A percentile compares a stretch with the other conserved stretches of the same genome.
Conservation (phyloP, 2,329 filamentous ascomycete species). For the Aureobasidium musti region DNA sequence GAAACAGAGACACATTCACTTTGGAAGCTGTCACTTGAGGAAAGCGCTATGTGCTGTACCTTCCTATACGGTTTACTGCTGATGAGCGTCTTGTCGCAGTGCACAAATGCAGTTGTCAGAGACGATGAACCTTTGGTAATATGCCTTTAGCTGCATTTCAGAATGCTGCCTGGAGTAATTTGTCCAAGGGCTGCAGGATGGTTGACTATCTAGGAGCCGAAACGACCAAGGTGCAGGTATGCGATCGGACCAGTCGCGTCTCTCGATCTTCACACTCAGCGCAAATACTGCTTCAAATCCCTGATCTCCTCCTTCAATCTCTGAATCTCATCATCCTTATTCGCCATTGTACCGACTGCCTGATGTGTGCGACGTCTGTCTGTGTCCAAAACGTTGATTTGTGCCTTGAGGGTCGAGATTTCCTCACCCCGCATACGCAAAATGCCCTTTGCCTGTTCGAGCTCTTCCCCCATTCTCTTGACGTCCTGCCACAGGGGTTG, state of each 20-base stretch:
- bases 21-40: not conserved
- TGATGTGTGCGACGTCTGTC: not conserved
- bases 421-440: conserved; percentile 6
- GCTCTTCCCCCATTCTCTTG: conserved; percentile 13
- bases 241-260: not conserved
- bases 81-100: not conserved
- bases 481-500: conserved; percentile 6
- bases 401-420: conserved; percentile 5
- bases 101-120: not conserved
- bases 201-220: not conserved
- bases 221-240: not conserved
- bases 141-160: not conserved
- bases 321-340: not conserved
- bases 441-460: not conserved
- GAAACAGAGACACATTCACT: not conserved
- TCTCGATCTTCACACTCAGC: not conserved
- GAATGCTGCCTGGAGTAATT: not conserved
- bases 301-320: conserved; percentile 8
- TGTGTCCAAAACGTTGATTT: not conserved
- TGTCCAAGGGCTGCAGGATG: not conserved
- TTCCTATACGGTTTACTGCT: not conserved
- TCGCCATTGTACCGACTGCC: not conserved
- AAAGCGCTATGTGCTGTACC: not conserved
- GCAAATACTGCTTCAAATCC: not conserved
- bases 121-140: not conserved